Base-by-base conservation (phyloP, 1,284 basidiomycete species). In the Meira nashicola region DNA sequence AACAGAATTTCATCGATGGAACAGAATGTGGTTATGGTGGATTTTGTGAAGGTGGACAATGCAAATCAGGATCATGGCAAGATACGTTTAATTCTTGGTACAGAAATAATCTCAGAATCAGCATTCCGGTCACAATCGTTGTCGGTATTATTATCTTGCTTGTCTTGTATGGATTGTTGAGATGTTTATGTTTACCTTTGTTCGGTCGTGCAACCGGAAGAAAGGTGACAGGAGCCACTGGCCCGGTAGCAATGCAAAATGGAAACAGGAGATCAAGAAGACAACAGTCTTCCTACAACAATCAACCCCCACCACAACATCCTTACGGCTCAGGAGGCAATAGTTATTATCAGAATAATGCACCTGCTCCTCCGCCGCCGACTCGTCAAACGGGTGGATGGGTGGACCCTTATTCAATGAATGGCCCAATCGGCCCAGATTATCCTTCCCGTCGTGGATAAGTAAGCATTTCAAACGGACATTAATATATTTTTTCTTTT, bases 21-120 rank as follows among this genome's bases (percentile, higher is more conserved):
- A 92, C 90, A 21, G 85, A 88, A 11, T 94, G 91, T 76, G 90
- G 89, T 83, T 78, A 65, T 62, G 92, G 90, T 73, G 78, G 78
- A 17, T 56, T 60, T 8, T 79, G 78, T 63, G 70, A 81, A 44
- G 81, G 81, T 59, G 86, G 87, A 23, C 83, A 79, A 33, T 93
- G 90, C 77, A 79, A 86, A 68, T 66, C 84, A 15, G 89, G 86
- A 21, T 83, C 83, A 53, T 81, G 85, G 67, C 79, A 88, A 56
- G 83, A 84, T 55, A 86, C 84, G 0, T 85, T 84, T 56, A 85
- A 86, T 81, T 85, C 85, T 68, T 66, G 80, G 76, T 79, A 78
- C 62, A 62, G 48, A 14, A 65, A 73, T 48, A 73, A 77, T 47
- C 58, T 73, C 41, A 55, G 67, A 21, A 73, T 77, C 55, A 40